These are phyloP conservation scores for Fusarium liriodendri DNA, from an alignment of 2,329 filamentous ascomycete species.

Conservation along the genomic window DNA sequence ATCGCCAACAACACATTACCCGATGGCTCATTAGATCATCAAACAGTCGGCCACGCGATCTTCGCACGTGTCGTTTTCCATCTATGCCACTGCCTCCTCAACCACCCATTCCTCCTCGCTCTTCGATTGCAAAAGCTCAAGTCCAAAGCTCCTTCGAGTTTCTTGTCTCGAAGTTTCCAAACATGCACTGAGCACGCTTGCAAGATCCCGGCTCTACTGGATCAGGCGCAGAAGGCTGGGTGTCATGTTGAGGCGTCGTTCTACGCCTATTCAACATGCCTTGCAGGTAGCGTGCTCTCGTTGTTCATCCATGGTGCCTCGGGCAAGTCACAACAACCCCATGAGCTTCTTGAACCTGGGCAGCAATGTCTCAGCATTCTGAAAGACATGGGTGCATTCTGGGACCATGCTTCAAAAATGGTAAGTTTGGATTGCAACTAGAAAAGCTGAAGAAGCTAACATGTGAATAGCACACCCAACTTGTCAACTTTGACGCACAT, in stretches of 20 bases:
- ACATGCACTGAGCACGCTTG: constrained; percentile 5
- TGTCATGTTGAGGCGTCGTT: constrained; percentile 18
- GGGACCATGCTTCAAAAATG: constrained; percentile 28
- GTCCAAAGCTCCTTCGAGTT: constrained; percentile 13
- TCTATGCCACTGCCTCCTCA: constrained; percentile 55
- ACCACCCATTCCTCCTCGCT: constrained; percentile 63
- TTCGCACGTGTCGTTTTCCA: constrained; percentile 22
- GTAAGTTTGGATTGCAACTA: background rate
- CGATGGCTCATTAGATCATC: constrained; percentile 1
- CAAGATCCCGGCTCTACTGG: background rate
- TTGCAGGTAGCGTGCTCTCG: constrained; percentile 9
- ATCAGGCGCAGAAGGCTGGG: background rate
- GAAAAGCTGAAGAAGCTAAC: background rate
- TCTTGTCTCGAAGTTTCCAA: constrained; percentile 7
- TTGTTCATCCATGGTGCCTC: background rate
- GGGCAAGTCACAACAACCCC: background rate
- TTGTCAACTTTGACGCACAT: constrained; percentile 16
- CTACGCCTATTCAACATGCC: constrained; percentile 16
- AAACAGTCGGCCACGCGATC: constrained; percentile 6
- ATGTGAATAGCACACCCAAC: background rate
- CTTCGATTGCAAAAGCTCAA: constrained; percentile 49
- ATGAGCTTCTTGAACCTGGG: background rate
- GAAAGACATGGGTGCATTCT: constrained; percentile 5
- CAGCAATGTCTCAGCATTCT: constrained; percentile 7
- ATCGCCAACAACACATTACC: background rate